These are phyloP conservation scores for Pichia sp. DNA, from an alignment of 1,139 yeast species.

Conservation along the genomic window DNA sequence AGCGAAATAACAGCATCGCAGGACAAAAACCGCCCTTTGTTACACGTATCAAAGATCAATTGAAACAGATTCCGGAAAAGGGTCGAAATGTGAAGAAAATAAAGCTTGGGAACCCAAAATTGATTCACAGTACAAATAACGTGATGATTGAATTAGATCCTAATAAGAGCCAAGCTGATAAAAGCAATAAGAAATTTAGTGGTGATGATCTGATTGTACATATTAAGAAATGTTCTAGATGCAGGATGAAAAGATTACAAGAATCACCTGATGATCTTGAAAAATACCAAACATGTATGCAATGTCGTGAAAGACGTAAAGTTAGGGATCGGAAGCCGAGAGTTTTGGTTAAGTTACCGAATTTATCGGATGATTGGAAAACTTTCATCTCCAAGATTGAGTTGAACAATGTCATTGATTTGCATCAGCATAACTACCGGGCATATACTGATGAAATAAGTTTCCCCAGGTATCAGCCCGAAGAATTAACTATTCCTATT, in stretches of 20 bases:
- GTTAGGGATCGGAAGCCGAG: slow-evolving; percentile 31
- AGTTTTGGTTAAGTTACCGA: slow-evolving; percentile 28
- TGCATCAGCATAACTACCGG: slow-evolving; percentile 33
- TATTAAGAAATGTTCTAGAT: slow-evolving; percentile 38
- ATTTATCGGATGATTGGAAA: slow-evolving; percentile 31
- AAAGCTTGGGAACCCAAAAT: neutral
- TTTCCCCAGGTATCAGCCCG: slow-evolving; percentile 32
- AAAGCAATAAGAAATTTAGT: neutral
- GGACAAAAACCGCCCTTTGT: neutral
- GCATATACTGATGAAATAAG: slow-evolving; percentile 29
- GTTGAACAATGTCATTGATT: slow-evolving; percentile 31
- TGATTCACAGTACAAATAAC: neutral
- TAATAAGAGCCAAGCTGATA: neutral
- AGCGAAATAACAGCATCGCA: neutral
- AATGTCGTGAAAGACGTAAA: slow-evolving; percentile 37
- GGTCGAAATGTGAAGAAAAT: neutral
- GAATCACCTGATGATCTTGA: slow-evolving; percentile 32
- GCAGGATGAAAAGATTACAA: slow-evolving; percentile 35
- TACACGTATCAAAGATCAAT: neutral
- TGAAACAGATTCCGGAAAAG: neutral
- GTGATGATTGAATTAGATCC: neutral
- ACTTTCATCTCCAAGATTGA: slow-evolving; percentile 33
- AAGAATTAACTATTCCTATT: slow-evolving; percentile 30
- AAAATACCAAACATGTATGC: slow-evolving; percentile 39
- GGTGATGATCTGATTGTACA: neutral